These are phyloP conservation scores for Phialophora tarda DNA, from an alignment of 2,329 filamentous ascomycete genomes.

Conservation along the genomic window DNA sequence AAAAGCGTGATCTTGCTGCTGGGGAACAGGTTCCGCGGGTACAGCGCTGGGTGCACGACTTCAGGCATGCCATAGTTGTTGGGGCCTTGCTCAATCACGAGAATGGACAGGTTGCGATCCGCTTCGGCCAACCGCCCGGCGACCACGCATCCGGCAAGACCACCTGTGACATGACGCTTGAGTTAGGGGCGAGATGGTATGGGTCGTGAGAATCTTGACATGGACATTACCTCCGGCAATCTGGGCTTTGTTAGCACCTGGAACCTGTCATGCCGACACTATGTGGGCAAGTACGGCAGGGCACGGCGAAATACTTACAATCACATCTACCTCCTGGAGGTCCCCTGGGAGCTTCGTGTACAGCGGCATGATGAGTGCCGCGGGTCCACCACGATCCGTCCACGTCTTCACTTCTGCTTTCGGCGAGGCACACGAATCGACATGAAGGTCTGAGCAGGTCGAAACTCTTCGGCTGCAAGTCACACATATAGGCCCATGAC, in stretches of 20 bases:
- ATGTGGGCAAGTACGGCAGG: not conserved
- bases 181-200: not conserved
- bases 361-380: conserved; percentile 15
- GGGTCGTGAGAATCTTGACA: not conserved
- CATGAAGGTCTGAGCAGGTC: not conserved
- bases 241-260: not conserved
- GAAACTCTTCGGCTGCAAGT: not conserved
- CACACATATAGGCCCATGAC: not conserved
- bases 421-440: not conserved
- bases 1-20: conserved; percentile 59
- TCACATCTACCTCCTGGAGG: conserved; percentile 56
- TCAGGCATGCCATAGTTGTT: conserved; percentile 60
- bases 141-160: conserved; percentile 57
- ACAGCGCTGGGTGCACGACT: conserved; percentile 60
- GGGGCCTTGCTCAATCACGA: conserved; percentile 61
- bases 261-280: not conserved
- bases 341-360: conserved; percentile 25
- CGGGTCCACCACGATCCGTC: not conserved
- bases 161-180: conserved; percentile 44
- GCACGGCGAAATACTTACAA: conserved; percentile 38
- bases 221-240: conserved; percentile 53
- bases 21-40: conserved; percentile 55
- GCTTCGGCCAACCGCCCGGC: conserved; percentile 59
- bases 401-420: not conserved
- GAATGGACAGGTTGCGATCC: conserved; percentile 56